Base-by-base conservation (phyloP, 2,329 filamentous ascomycete genomes). In the Drechslerella stenobrocha region DNA sequence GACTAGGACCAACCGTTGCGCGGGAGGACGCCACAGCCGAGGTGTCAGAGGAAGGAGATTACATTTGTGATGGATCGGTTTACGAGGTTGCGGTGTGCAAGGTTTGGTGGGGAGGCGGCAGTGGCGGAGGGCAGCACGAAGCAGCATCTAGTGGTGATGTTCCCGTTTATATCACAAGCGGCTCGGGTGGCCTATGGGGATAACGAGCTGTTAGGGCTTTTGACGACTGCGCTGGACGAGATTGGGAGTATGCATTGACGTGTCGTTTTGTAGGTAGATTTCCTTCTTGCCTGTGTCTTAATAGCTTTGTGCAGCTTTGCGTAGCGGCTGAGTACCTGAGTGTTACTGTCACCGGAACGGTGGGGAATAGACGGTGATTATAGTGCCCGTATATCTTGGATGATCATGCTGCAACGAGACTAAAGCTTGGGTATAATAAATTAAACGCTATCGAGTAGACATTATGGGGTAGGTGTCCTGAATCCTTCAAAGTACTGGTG, bases 1-100 rank as follows among this genome's bases (percentile, higher is more conserved):
- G n/a, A n/a, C n/a, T 40, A n/a, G 72, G 93, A 98, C 75, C 92
- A 96, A 74, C 91, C 92, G 0, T 79, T 98, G 18, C 82, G 93
- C 11, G 91, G 93, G 0, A 83, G 86, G 50, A 93, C 95, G 85
- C 93, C 93, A 2, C 89, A 93, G 75, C 92, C 92, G 0, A 80
- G 89, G 3, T 86, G 84, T 6, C 89, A 96, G 74, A 83, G 89
- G 42, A 86, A 83, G 69, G 93, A 96, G 74, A 78, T 98, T 8
- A 75, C 88, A 2, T 87, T 88, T 73, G 81, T 91, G 22, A 79
- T 97, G 15, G 77, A 79, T 48, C 79, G 83, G 45, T 79, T 96
- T 30, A 82, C 88, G 1, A 79, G 80, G 15, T 20, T 63, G 15
- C 32, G 65, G 30, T 40, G 60, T 35, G 51, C 71, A 59, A 42